Evolutionary conservation across 1,139 yeast genomes (phyloP).

Genomic region (Sugiyamaella pinicola): DNA sequence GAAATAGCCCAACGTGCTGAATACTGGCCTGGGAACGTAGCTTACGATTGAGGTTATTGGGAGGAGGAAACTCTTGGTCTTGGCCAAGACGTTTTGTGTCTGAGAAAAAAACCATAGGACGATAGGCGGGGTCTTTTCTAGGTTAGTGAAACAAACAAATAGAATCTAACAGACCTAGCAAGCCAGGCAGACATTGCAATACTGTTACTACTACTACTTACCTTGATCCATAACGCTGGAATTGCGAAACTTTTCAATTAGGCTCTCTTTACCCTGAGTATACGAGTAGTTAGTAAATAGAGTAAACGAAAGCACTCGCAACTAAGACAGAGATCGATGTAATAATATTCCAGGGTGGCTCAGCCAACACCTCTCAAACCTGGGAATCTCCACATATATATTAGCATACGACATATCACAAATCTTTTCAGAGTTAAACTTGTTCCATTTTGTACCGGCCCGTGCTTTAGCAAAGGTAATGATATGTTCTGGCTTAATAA

Average conservation of each 20-base stretch:
- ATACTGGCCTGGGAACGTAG: slow-evolving; percentile 43
- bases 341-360: slow-evolving; percentile 1
- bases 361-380: not conserved
- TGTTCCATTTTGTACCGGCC: slow-evolving; percentile 51
- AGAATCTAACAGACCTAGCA: not conserved
- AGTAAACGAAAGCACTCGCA: too few species aligned
- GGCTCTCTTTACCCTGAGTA: slow-evolving; percentile 49
- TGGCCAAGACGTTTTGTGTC: slow-evolving; percentile 46
- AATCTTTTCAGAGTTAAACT: slow-evolving; percentile 51
- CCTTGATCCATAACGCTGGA: slow-evolving; percentile 53
- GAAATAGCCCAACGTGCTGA: slow-evolving; percentile 37
- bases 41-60: slow-evolving; percentile 43
- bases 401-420: slow-evolving; percentile 55
- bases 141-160: not conserved
- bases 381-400: slow-evolving; percentile 38
- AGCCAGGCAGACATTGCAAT: too few species aligned
- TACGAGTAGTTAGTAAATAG: slow-evolving; percentile 9
- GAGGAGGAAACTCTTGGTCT: slow-evolving; percentile 45
- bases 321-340: too few species aligned
- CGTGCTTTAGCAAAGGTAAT: slow-evolving; percentile 49
- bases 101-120: slow-evolving; percentile 48
- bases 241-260: slow-evolving; percentile 51
- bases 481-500: slow-evolving; percentile 48
- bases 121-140: slow-evolving; percentile 43
- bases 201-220: too few species aligned